These are phyloP conservation scores for Halteria grandinella DNA, from an alignment of 73 alveolate genomes.

Conservation along the genomic window DNA sequence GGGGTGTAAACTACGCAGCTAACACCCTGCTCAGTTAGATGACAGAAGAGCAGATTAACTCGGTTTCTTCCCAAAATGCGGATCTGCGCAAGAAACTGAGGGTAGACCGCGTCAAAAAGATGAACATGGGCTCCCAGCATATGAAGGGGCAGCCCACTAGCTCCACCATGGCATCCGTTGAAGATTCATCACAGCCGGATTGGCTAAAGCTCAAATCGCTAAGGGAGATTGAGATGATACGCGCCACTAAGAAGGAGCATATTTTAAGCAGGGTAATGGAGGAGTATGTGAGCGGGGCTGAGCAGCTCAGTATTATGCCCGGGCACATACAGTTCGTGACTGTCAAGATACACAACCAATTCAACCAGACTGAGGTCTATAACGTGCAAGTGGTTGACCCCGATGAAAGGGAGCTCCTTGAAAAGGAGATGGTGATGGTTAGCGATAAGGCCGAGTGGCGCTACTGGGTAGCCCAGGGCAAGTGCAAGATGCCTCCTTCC, in stretches of 20 bases:
- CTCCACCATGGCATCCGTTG: constrained; percentile 9
- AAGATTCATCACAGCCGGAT: constrained; percentile 59
- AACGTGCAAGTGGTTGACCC: constrained; percentile 60
- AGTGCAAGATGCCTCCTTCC: background rate
- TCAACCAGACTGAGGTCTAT: constrained; percentile 41
- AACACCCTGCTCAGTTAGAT: background rate
- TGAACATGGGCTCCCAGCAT: constrained; percentile 24
- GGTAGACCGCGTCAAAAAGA: constrained; percentile 65
- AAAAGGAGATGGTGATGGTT: constrained; percentile 43
- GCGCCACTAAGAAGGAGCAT: constrained; percentile 56
- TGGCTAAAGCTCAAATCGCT: constrained; percentile 57
- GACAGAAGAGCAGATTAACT: background rate
- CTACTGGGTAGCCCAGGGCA: constrained; percentile 29
- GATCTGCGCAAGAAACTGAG: constrained; percentile 67
- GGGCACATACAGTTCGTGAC: constrained; percentile 43
- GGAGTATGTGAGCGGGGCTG: constrained; percentile 36
- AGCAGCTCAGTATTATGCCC: constrained; percentile 35
- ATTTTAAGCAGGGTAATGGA: constrained; percentile 37
- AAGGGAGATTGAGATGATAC: constrained; percentile 52
- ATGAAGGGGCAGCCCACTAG: constrained; percentile 2
- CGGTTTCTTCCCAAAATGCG: background rate
- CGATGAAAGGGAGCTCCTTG: constrained; percentile 32
- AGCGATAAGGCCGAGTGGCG: constrained; percentile 32
- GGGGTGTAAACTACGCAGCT: background rate
- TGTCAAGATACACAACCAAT: constrained; percentile 38